These are phyloP conservation scores for Nicotiana paniculata DNA, from an alignment of 257 asterid species.

Conservation along the genomic window DNA sequence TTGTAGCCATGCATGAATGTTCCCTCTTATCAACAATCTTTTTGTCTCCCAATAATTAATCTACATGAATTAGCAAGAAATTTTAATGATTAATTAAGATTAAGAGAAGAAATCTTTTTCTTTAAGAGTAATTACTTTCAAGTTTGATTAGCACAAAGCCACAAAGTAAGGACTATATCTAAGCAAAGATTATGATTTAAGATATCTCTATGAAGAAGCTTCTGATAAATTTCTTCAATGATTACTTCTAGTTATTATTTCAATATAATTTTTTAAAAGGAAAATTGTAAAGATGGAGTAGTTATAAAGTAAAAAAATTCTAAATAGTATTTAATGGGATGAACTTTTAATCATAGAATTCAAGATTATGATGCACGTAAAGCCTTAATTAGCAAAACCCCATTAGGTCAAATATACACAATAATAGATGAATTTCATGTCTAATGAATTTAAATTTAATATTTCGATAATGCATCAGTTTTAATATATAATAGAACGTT, in stretches of 20 bases:
- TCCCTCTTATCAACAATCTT: neutral
- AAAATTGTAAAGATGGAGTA: neutral
- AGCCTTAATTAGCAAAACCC: neutral
- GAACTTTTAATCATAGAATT: neutral
- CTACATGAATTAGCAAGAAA: neutral
- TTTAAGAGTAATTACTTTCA: neutral
- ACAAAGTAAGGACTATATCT: neutral
- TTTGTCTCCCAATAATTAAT: neutral
- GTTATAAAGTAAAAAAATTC: neutral
- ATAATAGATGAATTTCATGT: neutral
- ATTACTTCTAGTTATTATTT: neutral
- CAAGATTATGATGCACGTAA: neutral
- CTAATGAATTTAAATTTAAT: too few species aligned
- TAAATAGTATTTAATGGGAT: neutral
- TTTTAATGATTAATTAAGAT: neutral
- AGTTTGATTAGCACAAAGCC: neutral
- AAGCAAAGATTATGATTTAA: neutral
- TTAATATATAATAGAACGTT: too few species aligned
- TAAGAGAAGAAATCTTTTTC: neutral
- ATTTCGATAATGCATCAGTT: too few species aligned
- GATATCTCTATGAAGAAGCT: neutral
- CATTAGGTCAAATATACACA: neutral
- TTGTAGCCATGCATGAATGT: slow-evolving; percentile 4
- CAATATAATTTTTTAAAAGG: neutral
- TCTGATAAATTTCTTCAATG: neutral